phyloP scores from a whole-genome alignment of 345 rosid genomes.

The Gossypium raimondii region DNA sequence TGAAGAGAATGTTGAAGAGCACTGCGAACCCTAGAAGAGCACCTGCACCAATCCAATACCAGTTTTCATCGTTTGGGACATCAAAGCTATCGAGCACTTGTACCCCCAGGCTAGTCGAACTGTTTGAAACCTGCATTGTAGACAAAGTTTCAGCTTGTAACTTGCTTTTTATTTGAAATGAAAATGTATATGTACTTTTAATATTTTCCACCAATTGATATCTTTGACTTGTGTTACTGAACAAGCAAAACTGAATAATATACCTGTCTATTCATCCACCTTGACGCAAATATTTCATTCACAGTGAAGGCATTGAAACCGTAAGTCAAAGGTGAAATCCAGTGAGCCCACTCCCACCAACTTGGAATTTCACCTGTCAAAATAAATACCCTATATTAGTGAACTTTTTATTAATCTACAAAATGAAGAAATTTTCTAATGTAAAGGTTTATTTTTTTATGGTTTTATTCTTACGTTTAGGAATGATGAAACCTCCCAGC shows the following conservation, averaged over 20 bases:
- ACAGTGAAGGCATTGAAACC: constrained; percentile 60
- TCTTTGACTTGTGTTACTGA: not conserved
- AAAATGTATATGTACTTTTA: not conserved
- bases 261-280: constrained; percentile 78
- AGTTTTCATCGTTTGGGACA: constrained; percentile 32
- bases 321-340: constrained; percentile 86
- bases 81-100: constrained; percentile 37
- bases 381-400: not conserved
- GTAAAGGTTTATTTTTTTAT: not conserved
- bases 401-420: not conserved
- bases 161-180: not conserved
- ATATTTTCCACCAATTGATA: not conserved
- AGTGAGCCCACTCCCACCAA: constrained; percentile 92
- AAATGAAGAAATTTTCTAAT: not conserved
- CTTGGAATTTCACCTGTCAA: constrained; percentile 58
- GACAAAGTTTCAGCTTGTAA: not conserved
- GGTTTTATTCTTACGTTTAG: constrained; percentile 39
- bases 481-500: constrained; percentile 84
- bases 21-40: constrained; percentile 45
- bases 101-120: constrained; percentile 26
- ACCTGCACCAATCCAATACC: constrained; percentile 68
- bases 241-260: not conserved
- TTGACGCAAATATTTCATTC: constrained; percentile 71
- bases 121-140: constrained; percentile 34
- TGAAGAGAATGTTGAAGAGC: constrained; percentile 54